Evolutionary conservation across 1,284 basidiomycete genomes (phyloP).

Genomic region (Earliella scabrosa): DNA sequence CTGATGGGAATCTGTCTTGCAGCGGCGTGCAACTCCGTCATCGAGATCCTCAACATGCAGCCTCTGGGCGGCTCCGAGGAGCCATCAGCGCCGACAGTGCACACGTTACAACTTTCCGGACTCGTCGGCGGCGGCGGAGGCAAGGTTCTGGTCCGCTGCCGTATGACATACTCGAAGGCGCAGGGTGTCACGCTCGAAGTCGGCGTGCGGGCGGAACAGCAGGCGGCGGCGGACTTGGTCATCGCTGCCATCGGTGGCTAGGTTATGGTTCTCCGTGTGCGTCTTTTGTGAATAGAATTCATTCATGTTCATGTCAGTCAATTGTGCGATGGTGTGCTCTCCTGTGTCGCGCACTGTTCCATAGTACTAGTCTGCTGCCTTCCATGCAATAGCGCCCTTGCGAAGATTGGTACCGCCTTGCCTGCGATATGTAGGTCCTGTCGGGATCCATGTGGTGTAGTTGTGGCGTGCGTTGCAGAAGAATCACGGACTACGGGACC

Average conservation of each 20-base stretch:
- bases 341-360: too few species aligned
- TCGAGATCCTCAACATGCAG: slow-evolving; percentile 97
- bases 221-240: slow-evolving; percentile 85
- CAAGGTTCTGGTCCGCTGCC: slow-evolving; percentile 90
- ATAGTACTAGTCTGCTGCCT: too few species aligned
- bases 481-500: too few species aligned
- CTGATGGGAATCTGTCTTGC: slow-evolving; percentile 15
- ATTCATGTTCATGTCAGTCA: too few species aligned
- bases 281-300: background rate
- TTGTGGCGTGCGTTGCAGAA: too few species aligned
- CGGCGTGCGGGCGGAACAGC: slow-evolving; percentile 90
- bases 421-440: too few species aligned
- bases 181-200: slow-evolving; percentile 97
- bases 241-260: slow-evolving; percentile 85
- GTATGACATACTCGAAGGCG: slow-evolving; percentile 93
- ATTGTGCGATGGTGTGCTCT: too few species aligned
- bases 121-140: slow-evolving; percentile 88
- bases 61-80: slow-evolving; percentile 88
- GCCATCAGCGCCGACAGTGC: slow-evolving; percentile 85
- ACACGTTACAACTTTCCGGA: slow-evolving; percentile 94
- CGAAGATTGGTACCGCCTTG: too few species aligned
- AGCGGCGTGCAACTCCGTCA: slow-evolving; percentile 93
- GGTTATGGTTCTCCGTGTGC: background rate
- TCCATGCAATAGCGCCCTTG: too few species aligned
- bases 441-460: too few species aligned